Evolutionary conservation across 176 grass and related monocot genomes (phyloP).

Genomic region (Carex cristatella): DNA sequence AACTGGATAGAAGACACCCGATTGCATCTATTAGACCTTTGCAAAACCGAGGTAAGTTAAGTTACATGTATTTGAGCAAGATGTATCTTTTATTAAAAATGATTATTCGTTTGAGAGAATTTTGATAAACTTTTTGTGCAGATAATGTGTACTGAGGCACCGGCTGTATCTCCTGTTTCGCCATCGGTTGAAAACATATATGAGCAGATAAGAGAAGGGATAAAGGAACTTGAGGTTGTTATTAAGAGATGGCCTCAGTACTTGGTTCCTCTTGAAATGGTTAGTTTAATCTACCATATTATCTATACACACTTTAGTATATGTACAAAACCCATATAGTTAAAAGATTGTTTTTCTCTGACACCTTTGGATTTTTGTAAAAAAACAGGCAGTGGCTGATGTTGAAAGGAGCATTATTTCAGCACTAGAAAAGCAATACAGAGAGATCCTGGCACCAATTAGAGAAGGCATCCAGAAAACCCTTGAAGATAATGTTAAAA

Average conservation of each 20-base stretch:
- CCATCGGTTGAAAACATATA: slow-evolving; percentile 78
- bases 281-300: slow-evolving; percentile 22
- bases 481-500: slow-evolving; percentile 89
- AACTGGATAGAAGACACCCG: slow-evolving; percentile 90
- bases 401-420: slow-evolving; percentile 77
- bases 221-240: slow-evolving; percentile 81
- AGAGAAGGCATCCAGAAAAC: slow-evolving; percentile 82
- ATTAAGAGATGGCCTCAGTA: slow-evolving; percentile 96
- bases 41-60: slow-evolving; percentile 72
- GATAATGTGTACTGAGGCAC: slow-evolving; percentile 38
- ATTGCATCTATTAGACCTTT: slow-evolving; percentile 82
- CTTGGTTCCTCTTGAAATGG: slow-evolving; percentile 75
- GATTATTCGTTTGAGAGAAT: slow-evolving; percentile 18
- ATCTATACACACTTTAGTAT: not conserved
- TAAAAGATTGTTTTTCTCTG: not conserved
- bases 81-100: slow-evolving; percentile 8
- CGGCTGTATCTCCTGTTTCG: slow-evolving; percentile 46
- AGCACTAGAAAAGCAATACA: slow-evolving; percentile 76
- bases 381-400: slow-evolving; percentile 69
- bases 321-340: not conserved
- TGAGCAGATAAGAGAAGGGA: slow-evolving; percentile 73
- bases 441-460: slow-evolving; percentile 58
- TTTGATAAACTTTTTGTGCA: slow-evolving; percentile 35
- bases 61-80: not conserved
- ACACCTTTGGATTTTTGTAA: not conserved